Base-by-base conservation (phyloP, 2,329 filamentous ascomycete genomes). In the Colletotrichum salicis region DNA sequence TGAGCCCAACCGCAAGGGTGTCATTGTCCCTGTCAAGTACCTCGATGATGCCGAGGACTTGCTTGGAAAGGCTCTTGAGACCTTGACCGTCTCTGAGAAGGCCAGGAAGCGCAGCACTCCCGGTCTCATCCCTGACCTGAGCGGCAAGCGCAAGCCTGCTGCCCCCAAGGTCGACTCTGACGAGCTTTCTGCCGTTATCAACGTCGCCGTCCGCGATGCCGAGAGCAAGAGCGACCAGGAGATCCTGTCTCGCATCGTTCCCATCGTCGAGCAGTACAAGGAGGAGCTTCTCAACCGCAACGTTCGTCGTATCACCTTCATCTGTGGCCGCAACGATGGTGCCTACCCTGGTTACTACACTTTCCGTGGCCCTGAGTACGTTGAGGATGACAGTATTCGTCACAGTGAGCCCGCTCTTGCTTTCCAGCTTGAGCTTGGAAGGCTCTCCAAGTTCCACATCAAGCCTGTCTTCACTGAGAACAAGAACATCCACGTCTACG, bases 381-480 rank as follows among this genome's bases (percentile, higher is more conserved):
- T 90, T 64, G 96, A 99, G 83, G 96, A 99, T 79, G 91, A 94
- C 82, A 97, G 93, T 82, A 98, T 99, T 79, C 96, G 96, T 86
- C 96, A 99, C 87, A 97, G 91, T 75, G 96, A 99, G 85, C 96
- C 96, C 62, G 96, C 96, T 67, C 88, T 98, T 82, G 95, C 96
- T 79, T 99, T 98, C 94, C 96, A 99, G 87, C 93, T 98, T 81
- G 96, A 99, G 84, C 91, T 99, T 75, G 93, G 92, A 71, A 93
- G 96, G 82, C 90, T 99, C 35, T 93, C 93, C 79, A 98, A 98
- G 86, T 99, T 99, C 90, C 92, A 95, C 86, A 97, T 98, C 85
- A 97, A 95, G 86, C 96, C 96, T 2, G 95, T 99, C 63, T 99
- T 99, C 85, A 98, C 96, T 0, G 95, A 98, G 84, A 99, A 99